Evolutionary conservation across 2,329 filamentous ascomycete species (phyloP).

Genomic region (Neofusicoccum sp.): DNA sequence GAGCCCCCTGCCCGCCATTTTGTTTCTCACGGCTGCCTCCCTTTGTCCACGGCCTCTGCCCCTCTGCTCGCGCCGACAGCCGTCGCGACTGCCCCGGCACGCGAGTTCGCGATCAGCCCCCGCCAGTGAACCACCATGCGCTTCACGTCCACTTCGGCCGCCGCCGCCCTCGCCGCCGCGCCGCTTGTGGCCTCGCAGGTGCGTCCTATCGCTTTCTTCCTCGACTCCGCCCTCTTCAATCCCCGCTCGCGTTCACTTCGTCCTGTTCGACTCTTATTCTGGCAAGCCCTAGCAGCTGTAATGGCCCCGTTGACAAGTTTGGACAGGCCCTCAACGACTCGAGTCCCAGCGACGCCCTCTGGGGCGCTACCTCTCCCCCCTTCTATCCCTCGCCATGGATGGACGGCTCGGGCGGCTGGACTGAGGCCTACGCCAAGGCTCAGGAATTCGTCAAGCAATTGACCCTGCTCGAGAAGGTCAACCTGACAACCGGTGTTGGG

Average conservation of each 20-base stretch:
- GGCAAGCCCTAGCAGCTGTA: not conserved
- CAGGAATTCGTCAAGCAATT: conserved; percentile 79
- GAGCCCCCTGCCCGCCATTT: not conserved
- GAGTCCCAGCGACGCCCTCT: conserved; percentile 14
- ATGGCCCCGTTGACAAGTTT: not conserved
- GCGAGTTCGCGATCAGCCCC: not conserved
- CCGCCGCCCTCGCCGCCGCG: conserved; percentile 12
- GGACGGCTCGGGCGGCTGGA: conserved; percentile 72
- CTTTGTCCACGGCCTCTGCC: not conserved
- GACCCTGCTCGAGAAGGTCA: conserved; percentile 88
- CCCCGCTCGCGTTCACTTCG: not conserved
- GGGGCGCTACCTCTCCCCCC: conserved; percentile 57
- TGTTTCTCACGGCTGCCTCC: not conserved
- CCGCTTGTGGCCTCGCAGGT: conserved; percentile 15
- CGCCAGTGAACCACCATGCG: conserved; percentile 9
- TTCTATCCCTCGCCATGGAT: conserved; percentile 89
- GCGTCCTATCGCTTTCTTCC: not conserved
- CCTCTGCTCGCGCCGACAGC: no score
- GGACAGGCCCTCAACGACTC: conserved; percentile 9
- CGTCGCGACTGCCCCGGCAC: no score
- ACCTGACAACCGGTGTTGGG: conserved; percentile 88
- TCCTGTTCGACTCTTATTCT: not conserved
- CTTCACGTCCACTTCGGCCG: conserved; percentile 1
- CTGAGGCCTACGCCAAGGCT: conserved; percentile 73
- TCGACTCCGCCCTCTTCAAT: not conserved